These are phyloP conservation scores for Aurantiochytrium sp. DNA, from an alignment of 108 stramenopile genomes.

Conservation along the genomic window DNA sequence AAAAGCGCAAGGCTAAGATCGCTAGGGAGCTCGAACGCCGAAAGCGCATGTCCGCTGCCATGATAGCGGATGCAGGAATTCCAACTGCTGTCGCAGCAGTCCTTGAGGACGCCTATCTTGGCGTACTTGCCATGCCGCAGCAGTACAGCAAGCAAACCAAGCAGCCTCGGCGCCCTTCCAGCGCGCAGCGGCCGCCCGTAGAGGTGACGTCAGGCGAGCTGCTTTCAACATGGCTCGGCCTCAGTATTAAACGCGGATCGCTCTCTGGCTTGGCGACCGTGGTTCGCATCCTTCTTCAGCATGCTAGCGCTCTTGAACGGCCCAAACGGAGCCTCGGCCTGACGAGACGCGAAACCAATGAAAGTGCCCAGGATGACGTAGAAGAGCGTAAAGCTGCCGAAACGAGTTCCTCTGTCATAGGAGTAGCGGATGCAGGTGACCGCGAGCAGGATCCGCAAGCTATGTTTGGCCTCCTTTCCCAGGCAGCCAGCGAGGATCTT, in stretches of 20 bases:
- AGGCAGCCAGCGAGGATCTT: not conserved
- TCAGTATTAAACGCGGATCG: conserved; percentile 2
- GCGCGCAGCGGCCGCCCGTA: too few species aligned
- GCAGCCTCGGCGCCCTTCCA: not conserved
- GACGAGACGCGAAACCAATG: not conserved
- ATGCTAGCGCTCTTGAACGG: not conserved
- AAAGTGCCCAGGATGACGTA: not conserved
- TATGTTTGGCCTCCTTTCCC: not conserved
- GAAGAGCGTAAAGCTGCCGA: not conserved
- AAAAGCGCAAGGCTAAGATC: not conserved
- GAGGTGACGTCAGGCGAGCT: not conserved
- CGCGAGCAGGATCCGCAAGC: too few species aligned
- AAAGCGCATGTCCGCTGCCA: not conserved
- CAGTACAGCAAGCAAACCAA: not conserved
- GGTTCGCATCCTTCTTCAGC: not conserved
- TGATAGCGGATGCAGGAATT: not conserved
- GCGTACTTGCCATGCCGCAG: not conserved
- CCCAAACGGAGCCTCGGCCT: too few species aligned
- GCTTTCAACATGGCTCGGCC: not conserved
- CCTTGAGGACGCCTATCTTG: not conserved
- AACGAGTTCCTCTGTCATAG: too few species aligned
- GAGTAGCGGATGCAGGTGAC: too few species aligned
- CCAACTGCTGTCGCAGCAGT: not conserved
- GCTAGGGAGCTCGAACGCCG: not conserved
- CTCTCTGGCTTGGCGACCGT: not conserved